Evolutionary conservation across 1,284 basidiomycete species (phyloP).

Genomic region (Pterulicium gracile): DNA sequence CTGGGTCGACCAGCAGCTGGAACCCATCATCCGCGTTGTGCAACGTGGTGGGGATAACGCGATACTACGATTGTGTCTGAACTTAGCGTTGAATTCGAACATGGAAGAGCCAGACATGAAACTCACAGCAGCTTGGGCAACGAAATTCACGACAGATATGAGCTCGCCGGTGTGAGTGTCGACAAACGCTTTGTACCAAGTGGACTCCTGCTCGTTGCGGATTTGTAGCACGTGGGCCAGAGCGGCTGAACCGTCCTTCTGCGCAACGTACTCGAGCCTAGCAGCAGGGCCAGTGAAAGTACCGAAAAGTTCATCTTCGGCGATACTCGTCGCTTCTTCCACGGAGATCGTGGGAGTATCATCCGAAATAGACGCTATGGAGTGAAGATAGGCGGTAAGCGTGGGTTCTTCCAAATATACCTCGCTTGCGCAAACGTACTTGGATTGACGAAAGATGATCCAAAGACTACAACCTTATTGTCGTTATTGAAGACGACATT

Average conservation of each 20-base stretch:
- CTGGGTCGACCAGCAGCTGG: slow-evolving; percentile 29
- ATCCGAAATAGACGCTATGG: slow-evolving; percentile 20
- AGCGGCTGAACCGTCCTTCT: slow-evolving; percentile 32
- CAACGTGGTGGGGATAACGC: slow-evolving; percentile 30
- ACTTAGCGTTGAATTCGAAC: too few relatives aligned
- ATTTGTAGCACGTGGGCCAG: slow-evolving; percentile 42
- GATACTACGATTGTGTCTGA: slow-evolving; percentile 23
- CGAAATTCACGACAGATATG: slow-evolving; percentile 43
- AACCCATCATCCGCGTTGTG: slow-evolving; percentile 26
- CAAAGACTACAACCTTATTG: slow-evolving; percentile 33
- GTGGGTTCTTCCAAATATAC: too few relatives aligned
- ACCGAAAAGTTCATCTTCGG: slow-evolving; percentile 21
- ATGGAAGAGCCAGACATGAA: too few relatives aligned
- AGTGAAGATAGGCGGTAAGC: slow-evolving; percentile 10
- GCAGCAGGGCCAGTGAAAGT: slow-evolving; percentile 22
- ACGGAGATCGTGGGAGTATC: slow-evolving; percentile 20
- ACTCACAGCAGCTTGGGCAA: slow-evolving; percentile 31
- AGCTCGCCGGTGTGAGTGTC: slow-evolving; percentile 47
- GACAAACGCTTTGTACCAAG: slow-evolving; percentile 55
- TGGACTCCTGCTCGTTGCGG: slow-evolving; percentile 36
- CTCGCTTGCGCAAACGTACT: too few relatives aligned
- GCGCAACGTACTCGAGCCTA: slow-evolving; percentile 27
- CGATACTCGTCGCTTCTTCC: slow-evolving; percentile 17
- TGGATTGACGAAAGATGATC: slow-evolving; percentile 38
- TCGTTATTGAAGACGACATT: slow-evolving; percentile 32